These are phyloP conservation scores for Botryosphaeria dothidea DNA, from an alignment of 2,329 filamentous ascomycete genomes.

Conservation along the genomic window DNA sequence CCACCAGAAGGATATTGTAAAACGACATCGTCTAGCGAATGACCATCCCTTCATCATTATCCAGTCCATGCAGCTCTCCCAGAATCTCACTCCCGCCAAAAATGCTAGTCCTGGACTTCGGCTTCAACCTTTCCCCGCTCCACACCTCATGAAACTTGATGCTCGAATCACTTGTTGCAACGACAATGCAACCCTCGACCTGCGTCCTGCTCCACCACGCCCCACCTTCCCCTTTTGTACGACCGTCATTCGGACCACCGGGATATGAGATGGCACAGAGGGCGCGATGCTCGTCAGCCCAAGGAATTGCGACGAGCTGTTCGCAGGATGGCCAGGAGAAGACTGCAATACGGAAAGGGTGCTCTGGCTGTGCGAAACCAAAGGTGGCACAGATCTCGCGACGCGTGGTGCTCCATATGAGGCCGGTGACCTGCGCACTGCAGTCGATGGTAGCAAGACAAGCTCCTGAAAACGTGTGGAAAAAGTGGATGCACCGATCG, in stretches of 20 bases:
- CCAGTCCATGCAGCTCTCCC: constrained; percentile 77
- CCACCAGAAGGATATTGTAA: background rate
- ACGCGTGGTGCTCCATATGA: constrained; percentile 85
- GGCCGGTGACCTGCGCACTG: constrained; percentile 86
- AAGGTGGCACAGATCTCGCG: constrained; percentile 92
- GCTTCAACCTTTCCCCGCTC: constrained; percentile 65
- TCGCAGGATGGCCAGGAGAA: constrained; percentile 93
- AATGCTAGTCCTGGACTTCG: constrained; percentile 40
- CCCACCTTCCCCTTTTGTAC: constrained; percentile 52
- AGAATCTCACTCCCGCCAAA: constrained; percentile 84
- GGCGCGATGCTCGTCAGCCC: constrained; percentile 75
- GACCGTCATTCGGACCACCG: constrained; percentile 52
- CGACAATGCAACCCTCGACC: constrained; percentile 81
- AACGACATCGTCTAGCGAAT: constrained; percentile 36
- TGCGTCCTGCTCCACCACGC: constrained; percentile 57
- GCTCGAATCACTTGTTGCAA: constrained; percentile 87
- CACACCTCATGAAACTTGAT: constrained; percentile 97
- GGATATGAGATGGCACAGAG: constrained; percentile 88
- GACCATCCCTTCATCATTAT: constrained; percentile 59
- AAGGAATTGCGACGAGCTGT: constrained; percentile 82
- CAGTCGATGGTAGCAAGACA: constrained; percentile 89
- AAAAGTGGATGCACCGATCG: constrained; percentile 95
- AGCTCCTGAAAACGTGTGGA: constrained; percentile 79
- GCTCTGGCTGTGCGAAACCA: constrained; percentile 88
- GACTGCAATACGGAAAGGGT: constrained; percentile 84